Evolutionary conservation across 345 rosid genomes (phyloP), one percentile per base, ranked within the genome.

Genomic region (Rhodamnia argentea): DNA sequence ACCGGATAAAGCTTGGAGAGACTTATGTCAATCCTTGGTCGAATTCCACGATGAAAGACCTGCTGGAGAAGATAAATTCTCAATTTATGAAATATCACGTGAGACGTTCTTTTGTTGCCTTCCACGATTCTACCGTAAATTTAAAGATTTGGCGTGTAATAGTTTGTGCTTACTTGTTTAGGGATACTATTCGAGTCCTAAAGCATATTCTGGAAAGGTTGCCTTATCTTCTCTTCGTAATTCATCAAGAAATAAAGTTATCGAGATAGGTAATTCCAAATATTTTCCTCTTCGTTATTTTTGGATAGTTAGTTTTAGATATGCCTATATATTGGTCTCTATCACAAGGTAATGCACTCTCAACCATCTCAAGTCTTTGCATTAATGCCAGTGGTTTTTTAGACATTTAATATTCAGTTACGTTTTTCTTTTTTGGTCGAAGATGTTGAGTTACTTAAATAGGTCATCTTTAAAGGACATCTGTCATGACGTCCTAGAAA

Each of bases 151-250:
- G 44, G 78, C 78, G 37, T 32, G 24, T 37, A 9, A 70, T 70
- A 37, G 7, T 70, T 70, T 70, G 78, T 37, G 78, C 26, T 15
- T 70, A 9, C 78, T 91, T 86, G 88, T 90, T 88, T 89, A 96
- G 99, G 99, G 99, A 52, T 97, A 92, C 91, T 88, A 91, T 89
- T 85, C 83, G 70, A 91, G 91, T 87, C 89, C 90, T 56, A 97
- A 95, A 91, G 91, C 87, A 76, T 94, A 94, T 90, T 85, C 98
- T 3, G 96, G 96, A 84, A 94, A 95, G 88, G 92, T 93, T 84
- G 89, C 90, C 84, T 87, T 94, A 82, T 90, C 94, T 85, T 87
- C 95, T 87, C 85, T 94, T 85, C 91, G 91, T 82, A 93, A 94
- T 59, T 88, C 91, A 52, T 93, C 97, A 53, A 94, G 95, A 92